A percentile compares a stretch with the other conserved stretches of the same genome.
phyloP scores from a whole-genome alignment of 352 stramenopile species.

The Pythium utonaiense region DNA sequence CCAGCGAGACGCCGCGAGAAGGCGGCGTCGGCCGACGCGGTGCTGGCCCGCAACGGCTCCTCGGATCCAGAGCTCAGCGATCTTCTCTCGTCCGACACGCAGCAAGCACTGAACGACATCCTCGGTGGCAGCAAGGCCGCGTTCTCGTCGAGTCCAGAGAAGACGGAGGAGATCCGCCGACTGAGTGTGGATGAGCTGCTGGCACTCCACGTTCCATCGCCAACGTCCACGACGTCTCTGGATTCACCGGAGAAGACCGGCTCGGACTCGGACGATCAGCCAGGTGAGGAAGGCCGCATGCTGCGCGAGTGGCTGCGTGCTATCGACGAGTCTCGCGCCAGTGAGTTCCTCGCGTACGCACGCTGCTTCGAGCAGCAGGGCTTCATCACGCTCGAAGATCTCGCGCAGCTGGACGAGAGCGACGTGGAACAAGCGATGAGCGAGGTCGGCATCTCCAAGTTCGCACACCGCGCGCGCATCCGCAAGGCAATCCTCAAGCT shows the following conservation, averaged over 20 bases:
- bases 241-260: constrained; percentile 33
- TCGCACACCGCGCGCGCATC: constrained; percentile 63
- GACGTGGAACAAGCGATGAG: constrained; percentile 77
- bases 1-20: constrained; percentile 9
- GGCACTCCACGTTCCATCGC: constrained; percentile 16
- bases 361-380: constrained; percentile 60
- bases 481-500: constrained; percentile 66
- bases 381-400: constrained; percentile 50
- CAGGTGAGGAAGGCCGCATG: constrained; percentile 19
- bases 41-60: constrained; percentile 17
- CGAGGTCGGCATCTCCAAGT: constrained; percentile 72
- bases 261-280: constrained; percentile 27
- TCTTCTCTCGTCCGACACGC: constrained; percentile 38
- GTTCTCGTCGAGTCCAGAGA: constrained; percentile 25
- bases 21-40: constrained; percentile 4
- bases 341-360: constrained; percentile 60
- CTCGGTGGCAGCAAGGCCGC: background rate
- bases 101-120: constrained; percentile 48
- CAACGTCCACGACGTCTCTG: constrained; percentile 22
- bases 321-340: constrained; percentile 41
- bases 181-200: constrained; percentile 60
- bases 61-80: constrained; percentile 24
- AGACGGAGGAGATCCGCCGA: constrained; percentile 39
- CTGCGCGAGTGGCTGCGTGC: constrained; percentile 52
- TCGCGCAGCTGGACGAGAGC: constrained; percentile 58